phyloP scores from a whole-genome alignment of 352 stramenopile species.

The Phytophthora pinifolia region DNA sequence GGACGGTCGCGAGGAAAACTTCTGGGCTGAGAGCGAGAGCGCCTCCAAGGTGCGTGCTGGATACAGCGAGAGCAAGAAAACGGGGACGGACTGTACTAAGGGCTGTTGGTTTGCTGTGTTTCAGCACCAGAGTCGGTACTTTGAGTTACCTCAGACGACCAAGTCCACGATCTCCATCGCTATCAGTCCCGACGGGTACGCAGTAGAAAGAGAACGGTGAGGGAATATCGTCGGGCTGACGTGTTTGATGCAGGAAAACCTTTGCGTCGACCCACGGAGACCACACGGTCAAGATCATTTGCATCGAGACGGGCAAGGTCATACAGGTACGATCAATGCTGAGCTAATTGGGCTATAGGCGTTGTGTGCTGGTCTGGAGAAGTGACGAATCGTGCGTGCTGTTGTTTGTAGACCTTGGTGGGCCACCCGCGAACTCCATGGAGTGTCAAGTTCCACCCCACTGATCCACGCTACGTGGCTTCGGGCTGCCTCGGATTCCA shows the following conservation, averaged over 20 bases:
- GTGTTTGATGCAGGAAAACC: constrained; percentile 55
- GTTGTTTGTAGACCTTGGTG: constrained; percentile 65
- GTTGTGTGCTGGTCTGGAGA: no score
- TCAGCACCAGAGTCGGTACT: constrained; percentile 85
- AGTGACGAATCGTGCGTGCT: constrained; percentile 1
- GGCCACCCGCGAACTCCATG: constrained; percentile 91
- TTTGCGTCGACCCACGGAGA: constrained; percentile 98
- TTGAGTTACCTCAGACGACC: constrained; percentile 82
- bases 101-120: neutral
- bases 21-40: constrained; percentile 81
- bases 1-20: constrained; percentile 62
- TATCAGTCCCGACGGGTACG: constrained; percentile 82
- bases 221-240: constrained; percentile 1
- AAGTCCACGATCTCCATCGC: constrained; percentile 89
- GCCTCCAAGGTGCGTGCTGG: constrained; percentile 52
- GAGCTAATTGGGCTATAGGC: neutral
- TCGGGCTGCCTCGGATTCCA: constrained; percentile 97
- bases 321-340: constrained; percentile 51
- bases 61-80: neutral
- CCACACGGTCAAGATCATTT: constrained; percentile 98
- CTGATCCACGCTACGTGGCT: constrained; percentile 91
- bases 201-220: neutral
- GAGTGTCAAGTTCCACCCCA: constrained; percentile 99
- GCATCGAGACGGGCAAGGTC: constrained; percentile 85
- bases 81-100: neutral